A percentile compares a stretch with the other conserved stretches of the same genome.
Conservation (phyloP, 2,329 filamentous ascomycete genomes). For the Fusarium lateritium region DNA sequence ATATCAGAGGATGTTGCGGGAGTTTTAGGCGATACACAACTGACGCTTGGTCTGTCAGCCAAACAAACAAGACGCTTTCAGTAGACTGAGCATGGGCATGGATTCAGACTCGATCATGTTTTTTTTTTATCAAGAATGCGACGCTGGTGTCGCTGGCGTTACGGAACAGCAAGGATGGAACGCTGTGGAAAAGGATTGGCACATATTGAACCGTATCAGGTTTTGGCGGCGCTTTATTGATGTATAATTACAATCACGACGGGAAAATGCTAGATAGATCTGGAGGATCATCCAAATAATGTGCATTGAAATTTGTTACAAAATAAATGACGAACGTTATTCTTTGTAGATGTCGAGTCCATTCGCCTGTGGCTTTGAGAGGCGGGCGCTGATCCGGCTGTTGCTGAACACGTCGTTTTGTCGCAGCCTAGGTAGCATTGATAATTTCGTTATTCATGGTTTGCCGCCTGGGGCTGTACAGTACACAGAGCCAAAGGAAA, state of each 20-base stretch:
- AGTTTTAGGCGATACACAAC: slow-evolving; percentile 39
- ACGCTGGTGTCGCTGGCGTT: slow-evolving; percentile 52
- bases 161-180: slow-evolving; percentile 36
- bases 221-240: slow-evolving; percentile 23
- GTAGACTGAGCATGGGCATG: slow-evolving; percentile 36
- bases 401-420: slow-evolving; percentile 17
- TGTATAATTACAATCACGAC: slow-evolving; percentile 35
- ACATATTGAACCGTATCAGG: slow-evolving; percentile 12
- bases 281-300: slow-evolving; percentile 21
- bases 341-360: neutral
- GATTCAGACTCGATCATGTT: slow-evolving; percentile 21
- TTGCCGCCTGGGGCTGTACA: slow-evolving; percentile 19
- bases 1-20: slow-evolving; percentile 25
- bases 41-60: slow-evolving; percentile 22
- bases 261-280: slow-evolving; percentile 29
- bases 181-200: slow-evolving; percentile 40
- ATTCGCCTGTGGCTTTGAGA: slow-evolving; percentile 2
- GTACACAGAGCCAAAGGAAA: slow-evolving; percentile 10
- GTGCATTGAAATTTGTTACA: slow-evolving; percentile 8
- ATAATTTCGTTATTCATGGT: slow-evolving; percentile 17
- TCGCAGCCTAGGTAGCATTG: slow-evolving; percentile 29
- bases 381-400: slow-evolving; percentile 2
- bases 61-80: slow-evolving; percentile 17
- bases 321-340: neutral
- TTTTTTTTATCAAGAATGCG: slow-evolving; percentile 38